These are phyloP conservation scores for Chaetomidium leptoderma DNA, from an alignment of 495 filamentous ascomycete species.

Conservation along the genomic window DNA sequence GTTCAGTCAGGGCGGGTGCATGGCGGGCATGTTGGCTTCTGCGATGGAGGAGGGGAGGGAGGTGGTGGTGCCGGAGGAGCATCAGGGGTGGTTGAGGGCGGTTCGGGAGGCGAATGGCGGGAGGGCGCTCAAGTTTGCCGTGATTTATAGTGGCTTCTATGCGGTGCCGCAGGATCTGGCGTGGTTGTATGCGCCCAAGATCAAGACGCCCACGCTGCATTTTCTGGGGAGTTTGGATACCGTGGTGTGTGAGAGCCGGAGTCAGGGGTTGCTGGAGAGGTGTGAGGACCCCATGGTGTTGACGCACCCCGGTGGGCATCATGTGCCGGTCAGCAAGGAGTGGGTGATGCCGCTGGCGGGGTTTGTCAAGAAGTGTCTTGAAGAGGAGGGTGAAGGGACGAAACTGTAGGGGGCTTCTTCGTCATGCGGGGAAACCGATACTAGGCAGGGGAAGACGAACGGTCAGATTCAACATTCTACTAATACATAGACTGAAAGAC, in stretches of 20 bases:
- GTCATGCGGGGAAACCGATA: neutral
- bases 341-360: slow-evolving; percentile 69
- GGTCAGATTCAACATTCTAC: neutral
- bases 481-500: neutral
- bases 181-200: slow-evolving; percentile 70
- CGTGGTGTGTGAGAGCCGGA: slow-evolving; percentile 76
- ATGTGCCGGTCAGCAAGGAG: slow-evolving; percentile 74
- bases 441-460: too few species aligned
- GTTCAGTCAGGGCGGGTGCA: slow-evolving; percentile 66
- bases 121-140: slow-evolving; percentile 67
- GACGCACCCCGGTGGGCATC: slow-evolving; percentile 90
- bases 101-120: slow-evolving; percentile 48
- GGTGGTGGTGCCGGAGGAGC: slow-evolving; percentile 26
- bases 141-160: slow-evolving; percentile 75
- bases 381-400: slow-evolving; percentile 21
- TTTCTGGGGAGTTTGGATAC: slow-evolving; percentile 81
- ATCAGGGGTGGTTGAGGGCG: slow-evolving; percentile 33
- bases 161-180: slow-evolving; percentile 58
- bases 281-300: slow-evolving; percentile 64
- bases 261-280: slow-evolving; percentile 58
- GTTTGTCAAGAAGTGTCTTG: slow-evolving; percentile 63
- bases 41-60: slow-evolving; percentile 59
- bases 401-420: neutral
- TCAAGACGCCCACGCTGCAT: slow-evolving; percentile 75
- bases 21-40: slow-evolving; percentile 56